phyloP scores from a whole-genome alignment of 495 filamentous ascomycete genomes.

The Corynascus novoguineensis region DNA sequence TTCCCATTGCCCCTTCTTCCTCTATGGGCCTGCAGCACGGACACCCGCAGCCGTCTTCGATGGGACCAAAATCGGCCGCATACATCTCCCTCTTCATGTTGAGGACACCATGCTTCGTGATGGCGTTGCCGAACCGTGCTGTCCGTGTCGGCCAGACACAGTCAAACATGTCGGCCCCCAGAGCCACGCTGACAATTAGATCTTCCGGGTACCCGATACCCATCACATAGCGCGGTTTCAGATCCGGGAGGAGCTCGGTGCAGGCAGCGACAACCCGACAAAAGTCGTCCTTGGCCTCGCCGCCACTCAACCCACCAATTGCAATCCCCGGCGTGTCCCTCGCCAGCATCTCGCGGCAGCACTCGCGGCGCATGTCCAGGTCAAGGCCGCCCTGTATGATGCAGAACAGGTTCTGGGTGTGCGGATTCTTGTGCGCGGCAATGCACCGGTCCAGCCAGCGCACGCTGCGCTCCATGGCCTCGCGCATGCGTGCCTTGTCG shows the following conservation, averaged over 20 bases:
- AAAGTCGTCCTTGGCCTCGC: slow-evolving; percentile 57
- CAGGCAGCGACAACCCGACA: slow-evolving; percentile 72
- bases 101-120: slow-evolving; percentile 72
- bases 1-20: slow-evolving; percentile 66
- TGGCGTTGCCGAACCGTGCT: slow-evolving; percentile 90
- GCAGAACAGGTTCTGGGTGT: slow-evolving; percentile 91
- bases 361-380: slow-evolving; percentile 77
- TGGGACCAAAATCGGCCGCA: slow-evolving; percentile 71
- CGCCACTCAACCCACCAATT: slow-evolving; percentile 89
- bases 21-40: slow-evolving; percentile 61
- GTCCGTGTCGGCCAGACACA: slow-evolving; percentile 98
- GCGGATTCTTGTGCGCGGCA: slow-evolving; percentile 76
- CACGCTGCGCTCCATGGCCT: slow-evolving; percentile 94
- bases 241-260: slow-evolving; percentile 75
- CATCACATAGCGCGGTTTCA: slow-evolving; percentile 97
- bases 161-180: slow-evolving; percentile 99
- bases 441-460: slow-evolving; percentile 98
- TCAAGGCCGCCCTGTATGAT: slow-evolving; percentile 97
- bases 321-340: slow-evolving; percentile 93
- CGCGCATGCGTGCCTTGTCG: slow-evolving; percentile 75
- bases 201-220: slow-evolving; percentile 97
- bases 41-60: slow-evolving; percentile 78
- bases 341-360: slow-evolving; percentile 82
- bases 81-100: slow-evolving; percentile 76
- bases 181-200: slow-evolving; percentile 80